Base-by-base conservation (phyloP, 805 yeast species). In the Blastobotrys chiropterorum region DNA sequence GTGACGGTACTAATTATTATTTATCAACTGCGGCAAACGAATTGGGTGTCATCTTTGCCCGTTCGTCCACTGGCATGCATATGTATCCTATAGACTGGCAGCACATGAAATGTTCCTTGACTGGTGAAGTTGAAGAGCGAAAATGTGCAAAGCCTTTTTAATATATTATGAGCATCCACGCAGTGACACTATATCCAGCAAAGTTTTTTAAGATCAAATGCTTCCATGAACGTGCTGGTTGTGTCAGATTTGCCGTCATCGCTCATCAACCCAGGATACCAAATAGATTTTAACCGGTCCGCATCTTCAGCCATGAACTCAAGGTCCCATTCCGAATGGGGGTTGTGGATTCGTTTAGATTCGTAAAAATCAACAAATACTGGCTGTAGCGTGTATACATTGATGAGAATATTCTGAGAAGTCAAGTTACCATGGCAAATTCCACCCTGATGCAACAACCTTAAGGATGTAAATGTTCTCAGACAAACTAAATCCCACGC, bases 61-160 rank as follows among this genome's bases (percentile, higher is more conserved):
- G 77, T 55, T 78, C 67, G 17, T 84, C 83, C 15, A 81, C 82
- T 2, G 96, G 96, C 1, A 82, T 80, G 38, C 69, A 82, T 51
- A 81, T 94, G 88, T 85, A 83, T 60, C 95, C 99, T 1, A 69
- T 89, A 43, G 98, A 94, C 68, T 94, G 98, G 97, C 90, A 89
- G 69, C 86, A 89, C 11, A 94, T 95, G 98, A 76, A 85, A 31
- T 81, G 86, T 56, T 83, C 89, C 1, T 72, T 68, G 21, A 81
- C 90, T 1, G 97, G 97, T 1, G 78, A 76, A 7, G 68, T 80
- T 11, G 97, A 90, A 61, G 73, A 74, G 59, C 77, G 99, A 53
- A 94, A 94, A 67, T 88, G 96, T 70, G 99, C 99, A 2, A 90
- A 88, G 65, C 96, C 97, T 11, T 86, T 81, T 43, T 58, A 51